Base-by-base conservation (phyloP, 78 protist species). In the Polysphondylium violaceum region DNA sequence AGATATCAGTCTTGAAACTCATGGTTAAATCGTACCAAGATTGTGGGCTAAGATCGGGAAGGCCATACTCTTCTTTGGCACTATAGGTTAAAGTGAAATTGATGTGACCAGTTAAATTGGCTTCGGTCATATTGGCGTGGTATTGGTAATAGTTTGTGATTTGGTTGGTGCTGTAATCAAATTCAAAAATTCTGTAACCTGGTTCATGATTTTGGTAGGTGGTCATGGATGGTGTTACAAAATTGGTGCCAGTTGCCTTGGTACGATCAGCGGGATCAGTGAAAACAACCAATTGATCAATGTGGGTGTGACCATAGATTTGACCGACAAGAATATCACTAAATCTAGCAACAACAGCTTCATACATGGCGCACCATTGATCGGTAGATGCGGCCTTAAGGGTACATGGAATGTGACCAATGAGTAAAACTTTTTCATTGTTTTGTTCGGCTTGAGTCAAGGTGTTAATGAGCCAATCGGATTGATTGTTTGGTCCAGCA, bases 181-280 rank as follows among this genome's bases (percentile, higher is more conserved):
- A 87, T 41, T 87, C 79, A 59, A 53, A 87, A n/a, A 87, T 50
- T 35, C 93, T 44, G 73, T 56, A 75, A n/a, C 87, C 93, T 40
- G 93, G 93, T 29, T 87, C 86, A 72, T 75, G 87, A 21, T 75
- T 75, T 53, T 75, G 87, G 60, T 87, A 87, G 58, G 93, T 74
- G 44, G 93, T 87, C 67, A 87, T 35, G 9, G 78, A 68, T 38
- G 93, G 93, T 38, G 79, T 85, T 29, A 87, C 55, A 29, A 61
- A 87, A 6, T 75, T 55, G 74, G 67, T 53, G 41, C 93, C 93
- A 31, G 76, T 75, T 63, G 93, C 74, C 36, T 61, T 87, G 0
- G 75, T 53, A 36, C 31, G 36, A n/a, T 81, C 74, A 19, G 41
- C 85, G 3, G 31, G 25, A 41, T 87, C 93, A 19, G 79, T 31